Percentiles rank a stretch among this genome's conserved stretches.
Evolutionary conservation across 805 yeast species (phyloP).

Genomic region (Candida morakotiae): DNA sequence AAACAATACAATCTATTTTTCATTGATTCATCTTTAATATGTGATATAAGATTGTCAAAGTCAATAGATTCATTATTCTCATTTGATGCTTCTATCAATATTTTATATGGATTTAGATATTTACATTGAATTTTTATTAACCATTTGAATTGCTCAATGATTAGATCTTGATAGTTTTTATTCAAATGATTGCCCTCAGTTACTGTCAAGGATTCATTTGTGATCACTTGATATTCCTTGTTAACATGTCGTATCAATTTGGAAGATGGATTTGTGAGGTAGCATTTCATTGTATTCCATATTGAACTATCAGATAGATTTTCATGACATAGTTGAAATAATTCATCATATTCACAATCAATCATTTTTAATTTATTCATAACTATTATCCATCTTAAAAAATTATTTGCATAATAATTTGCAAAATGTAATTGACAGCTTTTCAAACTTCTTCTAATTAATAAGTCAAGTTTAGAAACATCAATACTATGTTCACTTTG

Average conservation of each 20-base stretch:
- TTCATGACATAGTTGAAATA: constrained; percentile 11
- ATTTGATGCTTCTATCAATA: neutral
- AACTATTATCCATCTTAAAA: constrained; percentile 25
- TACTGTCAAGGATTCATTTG: neutral
- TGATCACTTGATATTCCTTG: neutral
- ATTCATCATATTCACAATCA: constrained; percentile 1
- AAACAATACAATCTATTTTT: too few species aligned
- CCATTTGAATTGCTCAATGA: constrained; percentile 8
- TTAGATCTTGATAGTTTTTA: neutral
- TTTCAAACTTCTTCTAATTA: constrained; percentile 14
- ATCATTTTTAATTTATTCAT: constrained; percentile 8
- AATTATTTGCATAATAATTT: constrained; percentile 35
- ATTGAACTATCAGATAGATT: constrained; percentile 19
- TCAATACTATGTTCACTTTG: neutral
- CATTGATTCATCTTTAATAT: neutral
- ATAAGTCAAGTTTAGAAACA: neutral
- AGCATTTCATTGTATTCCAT: constrained; percentile 17
- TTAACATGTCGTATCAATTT: neutral
- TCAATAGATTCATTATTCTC: neutral
- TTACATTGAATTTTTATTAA: constrained; percentile 11
- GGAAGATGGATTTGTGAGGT: neutral
- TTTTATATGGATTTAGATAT: constrained; percentile 10
- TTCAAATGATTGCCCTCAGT: too few species aligned
- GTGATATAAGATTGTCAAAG: neutral
- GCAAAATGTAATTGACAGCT: constrained; percentile 34